A percentile compares a stretch with the other conserved stretches of the same genome.
Evolutionary conservation across 2,329 filamentous ascomycete genomes (phyloP).

Genomic region (Penicillium italicum): DNA sequence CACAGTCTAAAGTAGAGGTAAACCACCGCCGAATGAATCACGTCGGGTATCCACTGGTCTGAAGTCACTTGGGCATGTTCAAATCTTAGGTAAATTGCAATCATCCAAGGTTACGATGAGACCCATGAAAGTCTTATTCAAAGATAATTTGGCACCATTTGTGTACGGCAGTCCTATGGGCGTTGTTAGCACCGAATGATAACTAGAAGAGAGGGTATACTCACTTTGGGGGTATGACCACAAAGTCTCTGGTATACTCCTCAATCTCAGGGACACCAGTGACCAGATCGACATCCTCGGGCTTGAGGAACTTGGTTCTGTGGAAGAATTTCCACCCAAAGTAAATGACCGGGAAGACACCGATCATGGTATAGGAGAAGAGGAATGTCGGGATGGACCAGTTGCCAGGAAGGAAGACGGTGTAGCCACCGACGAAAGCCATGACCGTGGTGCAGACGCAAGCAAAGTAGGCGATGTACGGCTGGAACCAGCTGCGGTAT

Average conservation of each 20-base stretch:
- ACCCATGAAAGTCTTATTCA: conserved; percentile 6
- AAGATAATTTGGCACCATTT: conserved; percentile 24
- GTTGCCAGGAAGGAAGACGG: conserved; percentile 65
- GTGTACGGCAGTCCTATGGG: conserved; percentile 25
- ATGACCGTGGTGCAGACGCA: conserved; percentile 63
- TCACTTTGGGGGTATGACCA: conserved; percentile 54
- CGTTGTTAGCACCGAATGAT: conserved; percentile 1
- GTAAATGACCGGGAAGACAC: conserved; percentile 66
- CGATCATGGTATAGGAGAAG: conserved; percentile 74
- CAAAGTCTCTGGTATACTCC: conserved; percentile 61
- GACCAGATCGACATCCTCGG: conserved; percentile 60
- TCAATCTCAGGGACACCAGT: conserved; percentile 64
- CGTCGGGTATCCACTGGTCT: neutral
- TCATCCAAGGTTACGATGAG: neutral
- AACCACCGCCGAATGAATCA: neutral
- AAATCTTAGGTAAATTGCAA: neutral
- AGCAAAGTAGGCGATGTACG: conserved; percentile 67
- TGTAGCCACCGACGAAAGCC: conserved; percentile 71
- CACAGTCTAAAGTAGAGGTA: neutral
- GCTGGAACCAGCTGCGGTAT: conserved; percentile 66
- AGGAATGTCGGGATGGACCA: conserved; percentile 70
- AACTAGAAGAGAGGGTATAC: conserved; percentile 17
- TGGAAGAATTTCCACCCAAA: conserved; percentile 68
- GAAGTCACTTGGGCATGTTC: neutral
- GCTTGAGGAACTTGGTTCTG: conserved; percentile 55